Evolutionary conservation across 148 eudicot species (phyloP), one percentile per base, ranked within the genome.

Genomic region (Suaeda aralocaspica): DNA sequence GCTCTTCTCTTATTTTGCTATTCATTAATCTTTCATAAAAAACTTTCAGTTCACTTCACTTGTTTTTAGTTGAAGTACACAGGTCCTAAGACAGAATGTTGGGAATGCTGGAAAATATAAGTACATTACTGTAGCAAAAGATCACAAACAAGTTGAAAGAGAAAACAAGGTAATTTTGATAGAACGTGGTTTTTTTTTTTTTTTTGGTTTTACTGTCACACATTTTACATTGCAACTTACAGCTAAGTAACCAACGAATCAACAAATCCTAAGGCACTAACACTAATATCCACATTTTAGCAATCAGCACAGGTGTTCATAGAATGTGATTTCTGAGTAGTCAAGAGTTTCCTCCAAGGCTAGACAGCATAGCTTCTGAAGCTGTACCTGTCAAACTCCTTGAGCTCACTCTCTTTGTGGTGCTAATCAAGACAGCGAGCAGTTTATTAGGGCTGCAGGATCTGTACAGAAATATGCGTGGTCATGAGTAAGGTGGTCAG

Each of bases 391-490:
- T 22, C 58, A 33, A 18, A 19, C 4, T 21, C 39, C 30, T 26
- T 8, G 53, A 68, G 61, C 52, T 66, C 71, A 58, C 18, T 24
- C 33, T 42, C 59, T 41, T 26, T 29, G 34, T 49, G n/a, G 74
- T 9, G 66, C 60, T 48, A 24, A 22, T n/a, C 1, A 39, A 16
- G 46, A 52, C 46, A 14, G 26, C 16, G 60, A 59, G 64, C 55
- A 12, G 58, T 46, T 59, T 57, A 72, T 72, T 77, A n/a, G 62
- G 72, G n/a, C 26, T 21, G 18, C 48, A 9, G 25, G 51, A 44
- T 55, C 81, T 81, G 84, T 81, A 81, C 84, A 74, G 51, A 64
- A 55, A 24, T 31, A 57, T 49, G 57, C 21, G 49, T 36, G 49
- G 39, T 15, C 64, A 70, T 10, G 18, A 55, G 31, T 24, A 22